These are phyloP conservation scores for Plasmodium vinckei DNA, from an alignment of 169 alveolate species.

Conservation along the genomic window DNA sequence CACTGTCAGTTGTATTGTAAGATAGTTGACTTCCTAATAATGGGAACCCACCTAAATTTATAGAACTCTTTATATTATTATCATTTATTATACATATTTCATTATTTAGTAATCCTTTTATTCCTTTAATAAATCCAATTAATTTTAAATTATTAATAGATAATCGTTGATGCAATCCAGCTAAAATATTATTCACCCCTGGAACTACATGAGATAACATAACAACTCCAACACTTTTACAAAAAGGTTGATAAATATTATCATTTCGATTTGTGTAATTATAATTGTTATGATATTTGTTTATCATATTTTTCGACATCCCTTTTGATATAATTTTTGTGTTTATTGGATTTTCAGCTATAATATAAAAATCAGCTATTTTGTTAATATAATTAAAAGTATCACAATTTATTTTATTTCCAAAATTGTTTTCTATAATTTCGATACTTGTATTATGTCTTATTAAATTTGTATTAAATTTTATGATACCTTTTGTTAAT, in stretches of 20 bases:
- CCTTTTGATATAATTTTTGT: too few relatives aligned
- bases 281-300: too few relatives aligned
- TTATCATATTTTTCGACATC: too few relatives aligned
- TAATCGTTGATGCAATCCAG: conserved; percentile 30
- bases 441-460: conserved; percentile 28
- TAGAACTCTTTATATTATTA: conserved; percentile 14
- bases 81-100: conserved; percentile 35
- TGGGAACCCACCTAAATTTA: conserved; percentile 42
- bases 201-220: conserved; percentile 32
- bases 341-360: neutral
- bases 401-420: conserved; percentile 11
- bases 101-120: conserved; percentile 38
- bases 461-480: conserved; percentile 37
- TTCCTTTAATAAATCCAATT: conserved; percentile 20
- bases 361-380: conserved; percentile 10
- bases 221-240: conserved; percentile 26
- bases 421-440: conserved; percentile 24
- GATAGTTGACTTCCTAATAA: conserved; percentile 15
- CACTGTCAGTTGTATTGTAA: neutral
- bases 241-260: neutral
- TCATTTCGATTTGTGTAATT: too few relatives aligned
- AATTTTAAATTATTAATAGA: conserved; percentile 37
- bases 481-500: conserved; percentile 9
- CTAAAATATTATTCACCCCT: conserved; percentile 43
- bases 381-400: conserved; percentile 23